Base-by-base conservation (phyloP, 805 yeast species). In the Metschnikowia vanudenii region DNA sequence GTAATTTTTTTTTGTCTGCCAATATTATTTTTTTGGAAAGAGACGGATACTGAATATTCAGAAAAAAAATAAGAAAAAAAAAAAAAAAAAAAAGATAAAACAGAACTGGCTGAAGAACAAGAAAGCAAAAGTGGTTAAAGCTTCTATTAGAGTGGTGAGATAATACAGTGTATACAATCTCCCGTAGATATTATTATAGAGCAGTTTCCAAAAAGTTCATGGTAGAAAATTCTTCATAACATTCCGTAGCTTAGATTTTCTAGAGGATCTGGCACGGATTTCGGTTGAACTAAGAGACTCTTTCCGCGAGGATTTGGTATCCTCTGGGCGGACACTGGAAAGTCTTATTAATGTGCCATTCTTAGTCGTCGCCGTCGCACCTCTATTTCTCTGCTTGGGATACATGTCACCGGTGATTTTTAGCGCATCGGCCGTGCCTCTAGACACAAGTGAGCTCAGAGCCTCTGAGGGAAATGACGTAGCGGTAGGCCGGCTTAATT, bases 191-290 rank as follows among this genome's bases (percentile, higher is more conserved):
- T n/a, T n/a, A n/a, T n/a, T n/a, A n/a, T n/a, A n/a, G 3, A 12
- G 19, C n/a, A 4, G 20, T 16, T 6, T 14, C 10, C 24, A 17
- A 30, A 31, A 3, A 18, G 4, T 16, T 36, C 26, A 42, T 11
- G 32, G 33, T 14, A 45, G 29, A 13, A 45, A 35, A 30, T 26
- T 39, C 32, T 39, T 45, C 47, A 45, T 45, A 8, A 39, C 43
- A 22, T 39, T 45, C 30, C 47, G 47, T 19, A 45, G 40, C 37
- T 45, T 45, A 37, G 24, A 45, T 20, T 45, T 45, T 14, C 20
- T 33, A 9, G 47, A 33, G 2, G 40, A 12, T 2, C 34, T 20
- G 14, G 40, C 20, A 29, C 40, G n/a, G 13, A 45, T 3, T 24
- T 28, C 47, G 3, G 43, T 12, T 7, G 20, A 16, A 14, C 4